Percentiles rank a stretch among this genome's conserved stretches.
phyloP scores from a whole-genome alignment of 805 yeast species.

The Millerozyma miso region DNA sequence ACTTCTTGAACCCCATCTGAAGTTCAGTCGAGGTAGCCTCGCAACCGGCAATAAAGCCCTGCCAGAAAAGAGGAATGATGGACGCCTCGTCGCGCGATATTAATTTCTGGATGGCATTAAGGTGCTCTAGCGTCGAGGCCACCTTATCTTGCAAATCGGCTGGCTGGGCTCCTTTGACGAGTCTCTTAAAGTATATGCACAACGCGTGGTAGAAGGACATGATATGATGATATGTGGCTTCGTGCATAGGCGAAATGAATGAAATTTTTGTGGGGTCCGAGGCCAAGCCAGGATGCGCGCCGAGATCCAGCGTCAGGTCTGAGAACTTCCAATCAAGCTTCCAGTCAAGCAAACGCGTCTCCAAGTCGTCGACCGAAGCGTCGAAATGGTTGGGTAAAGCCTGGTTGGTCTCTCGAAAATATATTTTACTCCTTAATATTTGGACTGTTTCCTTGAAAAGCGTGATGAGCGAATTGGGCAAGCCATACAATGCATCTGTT shows the following conservation, averaged over 20 bases:
- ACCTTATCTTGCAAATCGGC: constrained; percentile 59
- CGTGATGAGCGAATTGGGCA: constrained; percentile 74
- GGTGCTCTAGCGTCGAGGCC: constrained; percentile 54
- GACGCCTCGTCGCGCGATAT: constrained; percentile 54
- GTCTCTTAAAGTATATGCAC: constrained; percentile 64
- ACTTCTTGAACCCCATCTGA: constrained; percentile 63
- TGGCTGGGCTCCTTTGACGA: constrained; percentile 54
- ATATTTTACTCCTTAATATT: constrained; percentile 57
- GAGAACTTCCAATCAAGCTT: constrained; percentile 66
- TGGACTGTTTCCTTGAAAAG: constrained; percentile 71
- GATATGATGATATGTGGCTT: constrained; percentile 75
- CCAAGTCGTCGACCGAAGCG: constrained; percentile 24
- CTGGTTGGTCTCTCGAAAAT: constrained; percentile 39
- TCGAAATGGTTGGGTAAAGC: constrained; percentile 21
- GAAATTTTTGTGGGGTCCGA: constrained; percentile 12
- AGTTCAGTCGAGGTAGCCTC: constrained; percentile 57
- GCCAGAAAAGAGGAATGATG: constrained; percentile 80
- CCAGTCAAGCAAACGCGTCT: constrained; percentile 59
- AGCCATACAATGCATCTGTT: constrained; percentile 77
- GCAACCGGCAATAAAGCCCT: constrained; percentile 84
- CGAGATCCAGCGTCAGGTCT: constrained; percentile 16
- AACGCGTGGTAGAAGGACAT: constrained; percentile 74
- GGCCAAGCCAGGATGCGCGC: constrained; percentile 7
- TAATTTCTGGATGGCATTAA: constrained; percentile 57
- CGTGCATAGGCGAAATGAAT: constrained; percentile 53